These are phyloP conservation scores for Monascus purpureus DNA, from an alignment of 495 filamentous ascomycete species.

Conservation along the genomic window DNA sequence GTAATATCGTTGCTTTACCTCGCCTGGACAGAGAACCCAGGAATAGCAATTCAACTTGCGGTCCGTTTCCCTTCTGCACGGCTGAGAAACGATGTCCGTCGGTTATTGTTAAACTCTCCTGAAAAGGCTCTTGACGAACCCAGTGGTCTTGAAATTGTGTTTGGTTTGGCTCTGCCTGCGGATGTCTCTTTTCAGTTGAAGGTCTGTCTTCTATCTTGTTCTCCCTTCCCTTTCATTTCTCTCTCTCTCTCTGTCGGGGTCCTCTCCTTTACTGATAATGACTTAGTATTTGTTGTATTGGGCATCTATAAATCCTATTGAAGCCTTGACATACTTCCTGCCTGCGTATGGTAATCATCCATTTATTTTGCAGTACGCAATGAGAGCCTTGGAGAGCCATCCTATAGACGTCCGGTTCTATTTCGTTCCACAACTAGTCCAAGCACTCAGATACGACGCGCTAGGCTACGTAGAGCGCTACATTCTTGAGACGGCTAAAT, in stretches of 20 bases:
- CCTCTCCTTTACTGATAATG: conserved; percentile 18
- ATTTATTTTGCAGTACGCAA: conserved; percentile 91
- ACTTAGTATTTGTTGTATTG: conserved; percentile 79
- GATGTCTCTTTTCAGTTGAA: conserved; percentile 80
- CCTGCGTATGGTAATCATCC: conserved; percentile 90
- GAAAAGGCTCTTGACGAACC: conserved; percentile 66
- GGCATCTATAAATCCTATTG: conserved; percentile 85
- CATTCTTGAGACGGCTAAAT: conserved; percentile 88
- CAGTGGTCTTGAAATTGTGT: conserved; percentile 66
- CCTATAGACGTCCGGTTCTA: conserved; percentile 95
- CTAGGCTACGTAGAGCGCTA: conserved; percentile 93
- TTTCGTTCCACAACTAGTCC: conserved; percentile 95
- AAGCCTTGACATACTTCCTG: conserved; percentile 83
- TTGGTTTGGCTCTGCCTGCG: conserved; percentile 57
- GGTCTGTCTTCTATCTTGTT: conserved; percentile 25
- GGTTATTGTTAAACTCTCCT: conserved; percentile 65
- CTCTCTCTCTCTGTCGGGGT: background rate
- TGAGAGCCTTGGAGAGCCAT: conserved; percentile 87
- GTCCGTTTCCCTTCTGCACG: conserved; percentile 63
- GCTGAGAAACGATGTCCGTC: conserved; percentile 60
- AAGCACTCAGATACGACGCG: conserved; percentile 87
- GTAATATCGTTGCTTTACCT: conserved; percentile 47
- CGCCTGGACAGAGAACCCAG: conserved; percentile 74
- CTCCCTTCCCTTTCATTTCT: no score
- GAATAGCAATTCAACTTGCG: conserved; percentile 68